phyloP scores from a whole-genome alignment of 192 early-diverging fungal species.

The Oehlia diaphana region DNA sequence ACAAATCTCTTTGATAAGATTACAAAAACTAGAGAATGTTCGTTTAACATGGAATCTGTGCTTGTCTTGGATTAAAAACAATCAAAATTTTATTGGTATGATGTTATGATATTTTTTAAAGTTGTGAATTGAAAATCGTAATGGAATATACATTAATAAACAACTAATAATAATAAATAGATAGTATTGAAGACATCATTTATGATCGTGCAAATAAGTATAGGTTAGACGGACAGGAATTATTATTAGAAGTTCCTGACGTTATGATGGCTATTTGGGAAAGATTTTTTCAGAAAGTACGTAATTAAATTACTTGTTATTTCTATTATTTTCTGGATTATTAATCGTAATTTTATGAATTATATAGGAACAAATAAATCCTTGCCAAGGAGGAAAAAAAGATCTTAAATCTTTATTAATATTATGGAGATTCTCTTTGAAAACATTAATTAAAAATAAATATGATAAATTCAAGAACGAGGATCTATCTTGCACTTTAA shows the following conservation, averaged over 20 bases:
- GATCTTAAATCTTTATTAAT: constrained; percentile 11
- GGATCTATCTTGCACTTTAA: not conserved
- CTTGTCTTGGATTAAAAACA: not conserved
- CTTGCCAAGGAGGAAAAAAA: not conserved
- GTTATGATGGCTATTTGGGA: constrained; percentile 14
- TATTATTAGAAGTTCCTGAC: not conserved
- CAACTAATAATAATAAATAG: not conserved
- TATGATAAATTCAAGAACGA: not conserved
- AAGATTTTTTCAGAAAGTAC: constrained; percentile 1
- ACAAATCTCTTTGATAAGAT: not conserved
- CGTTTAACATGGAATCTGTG: constrained; percentile 1
- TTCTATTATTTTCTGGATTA: not conserved
- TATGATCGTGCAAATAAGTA: constrained; percentile 1
- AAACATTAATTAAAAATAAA: not conserved
- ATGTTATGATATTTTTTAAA: not conserved
- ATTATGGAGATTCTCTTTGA: not conserved
- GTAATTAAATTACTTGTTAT: not conserved
- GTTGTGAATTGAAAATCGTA: not conserved
- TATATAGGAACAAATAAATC: constrained; percentile 5
- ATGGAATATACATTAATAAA: not conserved
- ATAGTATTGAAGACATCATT: not conserved
- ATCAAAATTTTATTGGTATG: not conserved
- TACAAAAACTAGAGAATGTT: not conserved
- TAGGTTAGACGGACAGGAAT: constrained; percentile 1
- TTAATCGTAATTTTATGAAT: not conserved